Percentiles rank a stretch among this genome's conserved stretches.
Conservation (phyloP, 2,329 filamentous ascomycete species). For the Botrytis porri region DNA sequence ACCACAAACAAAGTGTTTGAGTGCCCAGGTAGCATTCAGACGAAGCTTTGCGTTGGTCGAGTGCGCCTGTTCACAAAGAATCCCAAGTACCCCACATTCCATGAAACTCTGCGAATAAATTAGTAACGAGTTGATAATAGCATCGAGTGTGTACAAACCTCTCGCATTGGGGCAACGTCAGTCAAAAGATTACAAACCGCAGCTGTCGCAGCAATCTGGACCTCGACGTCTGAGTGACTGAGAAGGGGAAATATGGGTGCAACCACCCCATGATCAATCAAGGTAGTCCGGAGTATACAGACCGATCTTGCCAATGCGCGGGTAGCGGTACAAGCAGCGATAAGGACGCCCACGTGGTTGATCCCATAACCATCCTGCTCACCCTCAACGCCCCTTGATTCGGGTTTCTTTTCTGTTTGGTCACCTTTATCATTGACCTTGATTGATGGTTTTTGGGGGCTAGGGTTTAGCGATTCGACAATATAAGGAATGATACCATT, state of each 20-base stretch:
- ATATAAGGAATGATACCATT: slow-evolving; percentile 78
- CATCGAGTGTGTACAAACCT: slow-evolving; percentile 53
- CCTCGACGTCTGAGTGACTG: slow-evolving; percentile 69
- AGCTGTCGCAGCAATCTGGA: slow-evolving; percentile 82
- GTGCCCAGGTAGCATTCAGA: slow-evolving; percentile 84
- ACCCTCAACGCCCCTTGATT: slow-evolving; percentile 24
- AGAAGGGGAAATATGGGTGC: slow-evolving; percentile 74
- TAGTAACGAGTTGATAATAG: slow-evolving; percentile 9
- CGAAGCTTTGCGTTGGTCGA: slow-evolving; percentile 76
- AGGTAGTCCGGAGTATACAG: slow-evolving; percentile 74
- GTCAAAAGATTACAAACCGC: slow-evolving; percentile 81
- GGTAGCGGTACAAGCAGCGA: slow-evolving; percentile 80
- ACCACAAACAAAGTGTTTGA: slow-evolving; percentile 83
- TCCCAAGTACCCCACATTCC: slow-evolving; percentile 69
- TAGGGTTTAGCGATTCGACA: slow-evolving; percentile 73
- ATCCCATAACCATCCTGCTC: slow-evolving; percentile 53
- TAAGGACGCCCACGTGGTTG: slow-evolving; percentile 74
- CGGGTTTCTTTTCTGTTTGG: slow-evolving; percentile 31
- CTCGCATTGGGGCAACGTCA: slow-evolving; percentile 87
- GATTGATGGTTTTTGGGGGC: slow-evolving; percentile 49
- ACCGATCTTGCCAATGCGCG: slow-evolving; percentile 82
- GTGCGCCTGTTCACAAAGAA: slow-evolving; percentile 80
- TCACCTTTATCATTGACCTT: slow-evolving; percentile 40
- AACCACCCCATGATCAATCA: slow-evolving; percentile 82
- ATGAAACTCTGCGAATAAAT: slow-evolving; percentile 58